These are phyloP conservation scores for Pecoramyces ruminantium DNA, from an alignment of 192 early-diverging fungal genomes.

Conservation along the genomic window DNA sequence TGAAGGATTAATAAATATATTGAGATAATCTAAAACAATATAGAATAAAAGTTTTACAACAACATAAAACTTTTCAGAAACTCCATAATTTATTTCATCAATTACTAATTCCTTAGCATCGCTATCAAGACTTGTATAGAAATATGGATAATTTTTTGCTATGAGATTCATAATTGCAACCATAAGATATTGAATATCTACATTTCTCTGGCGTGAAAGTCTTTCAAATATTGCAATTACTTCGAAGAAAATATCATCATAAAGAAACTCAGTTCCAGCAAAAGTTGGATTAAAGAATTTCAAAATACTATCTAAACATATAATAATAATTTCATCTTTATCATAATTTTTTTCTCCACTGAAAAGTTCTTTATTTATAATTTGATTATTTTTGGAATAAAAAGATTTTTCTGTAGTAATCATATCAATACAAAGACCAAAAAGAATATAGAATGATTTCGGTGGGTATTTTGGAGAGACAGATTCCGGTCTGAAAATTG, in stretches of 20 bases:
- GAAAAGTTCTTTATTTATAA: not conserved
- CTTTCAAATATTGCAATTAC: not conserved
- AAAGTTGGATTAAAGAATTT: not conserved
- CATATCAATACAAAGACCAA: constrained; percentile 44
- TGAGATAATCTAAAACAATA: not conserved
- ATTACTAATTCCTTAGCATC: not conserved
- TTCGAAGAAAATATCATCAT: not conserved
- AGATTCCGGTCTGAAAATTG: not conserved
- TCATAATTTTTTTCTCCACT: not conserved
- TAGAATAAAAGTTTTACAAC: not conserved
- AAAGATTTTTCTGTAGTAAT: not conserved
- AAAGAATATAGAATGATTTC: constrained; percentile 40
- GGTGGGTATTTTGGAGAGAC: not conserved
- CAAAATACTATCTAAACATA: not conserved
- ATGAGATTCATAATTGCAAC: not conserved
- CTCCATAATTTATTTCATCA: not conserved
- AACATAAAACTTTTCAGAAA: not conserved
- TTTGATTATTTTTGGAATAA: not conserved
- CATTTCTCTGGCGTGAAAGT: not conserved
- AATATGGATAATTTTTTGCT: not conserved
- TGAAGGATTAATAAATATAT: not conserved
- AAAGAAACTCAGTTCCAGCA: not conserved
- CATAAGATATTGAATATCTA: not conserved
- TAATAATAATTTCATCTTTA: not conserved
- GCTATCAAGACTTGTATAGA: not conserved